A percentile compares a stretch with the other conserved stretches of the same genome.
Evolutionary conservation across 1,284 basidiomycete genomes (phyloP).

Genomic region (Heliocybe sulcata): DNA sequence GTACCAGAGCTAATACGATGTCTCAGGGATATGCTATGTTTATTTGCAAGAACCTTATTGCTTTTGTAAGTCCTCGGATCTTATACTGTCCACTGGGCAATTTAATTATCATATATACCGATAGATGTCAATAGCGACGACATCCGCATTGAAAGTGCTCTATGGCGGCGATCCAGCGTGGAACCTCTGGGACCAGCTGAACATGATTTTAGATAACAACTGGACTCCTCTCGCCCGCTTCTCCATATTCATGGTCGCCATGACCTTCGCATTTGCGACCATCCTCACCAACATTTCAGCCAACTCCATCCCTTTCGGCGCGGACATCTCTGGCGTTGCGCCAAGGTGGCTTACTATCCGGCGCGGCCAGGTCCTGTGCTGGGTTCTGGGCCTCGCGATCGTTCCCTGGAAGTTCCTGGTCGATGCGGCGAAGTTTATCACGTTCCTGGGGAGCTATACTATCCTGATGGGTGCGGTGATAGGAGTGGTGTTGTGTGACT

Average conservation of each 20-base stretch:
- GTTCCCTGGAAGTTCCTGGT: conserved; percentile 10
- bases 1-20: background rate
- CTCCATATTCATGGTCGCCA: background rate
- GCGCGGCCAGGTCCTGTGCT: conserved; percentile 10
- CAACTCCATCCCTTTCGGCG: conserved; percentile 2
- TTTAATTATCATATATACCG: background rate
- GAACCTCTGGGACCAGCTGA: conserved; percentile 2
- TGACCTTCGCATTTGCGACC: conserved; percentile 1
- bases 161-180: background rate
- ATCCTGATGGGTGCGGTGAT: background rate
- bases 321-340: conserved; percentile 9
- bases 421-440: conserved; percentile 9
- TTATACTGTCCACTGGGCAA: background rate
- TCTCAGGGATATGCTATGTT: conserved; percentile 3
- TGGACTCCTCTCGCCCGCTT: conserved; percentile 1
- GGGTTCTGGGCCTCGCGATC: conserved; percentile 9
- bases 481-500: conserved; percentile 1
- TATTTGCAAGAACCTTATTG: conserved; percentile 1
- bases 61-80: conserved; percentile 1
- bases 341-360: conserved; percentile 10
- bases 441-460: conserved; percentile 9
- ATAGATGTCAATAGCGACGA: conserved; percentile 3
- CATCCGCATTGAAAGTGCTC: background rate
- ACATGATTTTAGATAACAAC: conserved; percentile 1
- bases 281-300: conserved; percentile 2